A percentile compares a stretch with the other conserved stretches of the same genome.
These are phyloP conservation scores for Erodium chrysanthum DNA, from an alignment of 441 rosid genomes.

Conservation along the genomic window DNA sequence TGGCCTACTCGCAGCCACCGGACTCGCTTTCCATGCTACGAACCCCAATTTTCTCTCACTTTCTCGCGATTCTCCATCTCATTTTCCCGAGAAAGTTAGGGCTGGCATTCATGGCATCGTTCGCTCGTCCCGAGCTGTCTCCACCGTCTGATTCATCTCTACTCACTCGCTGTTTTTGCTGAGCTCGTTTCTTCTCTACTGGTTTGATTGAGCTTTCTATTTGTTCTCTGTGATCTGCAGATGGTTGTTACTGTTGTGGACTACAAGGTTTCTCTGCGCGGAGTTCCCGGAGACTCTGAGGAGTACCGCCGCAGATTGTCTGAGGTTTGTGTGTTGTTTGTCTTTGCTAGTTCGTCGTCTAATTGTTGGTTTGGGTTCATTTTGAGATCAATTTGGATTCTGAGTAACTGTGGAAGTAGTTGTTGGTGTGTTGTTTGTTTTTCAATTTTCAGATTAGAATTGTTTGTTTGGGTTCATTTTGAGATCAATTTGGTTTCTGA, in stretches of 20 bases:
- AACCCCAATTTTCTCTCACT: conserved; percentile 20
- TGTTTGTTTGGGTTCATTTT: too few species aligned
- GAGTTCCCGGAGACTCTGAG: conserved; percentile 35
- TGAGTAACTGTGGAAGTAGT: neutral
- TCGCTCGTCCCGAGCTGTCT: conserved; percentile 65
- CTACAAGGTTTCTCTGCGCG: conserved; percentile 49
- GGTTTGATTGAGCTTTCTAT: neutral
- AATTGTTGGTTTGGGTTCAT: neutral
- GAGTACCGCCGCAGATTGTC: conserved; percentile 42
- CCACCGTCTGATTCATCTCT: conserved; percentile 32
- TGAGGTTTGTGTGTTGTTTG: conserved; percentile 38
- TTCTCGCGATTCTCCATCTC: conserved; percentile 12
- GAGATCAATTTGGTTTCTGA: too few species aligned
- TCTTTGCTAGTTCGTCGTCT: neutral
- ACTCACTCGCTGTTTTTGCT: neutral
- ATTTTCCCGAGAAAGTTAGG: conserved; percentile 20
- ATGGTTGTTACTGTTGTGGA: conserved; percentile 52
- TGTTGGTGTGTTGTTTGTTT: too few species aligned
- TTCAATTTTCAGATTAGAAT: too few species aligned
- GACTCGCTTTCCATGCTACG: conserved; percentile 35
- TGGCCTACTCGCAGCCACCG: conserved; percentile 32
- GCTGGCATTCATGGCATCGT: conserved; percentile 33
- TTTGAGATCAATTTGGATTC: neutral
- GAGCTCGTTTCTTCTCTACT: neutral
- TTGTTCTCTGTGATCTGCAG: conserved; percentile 26